phyloP scores from a whole-genome alignment of 2,329 filamentous ascomycete genomes.

The Paradendryphiella salina region DNA sequence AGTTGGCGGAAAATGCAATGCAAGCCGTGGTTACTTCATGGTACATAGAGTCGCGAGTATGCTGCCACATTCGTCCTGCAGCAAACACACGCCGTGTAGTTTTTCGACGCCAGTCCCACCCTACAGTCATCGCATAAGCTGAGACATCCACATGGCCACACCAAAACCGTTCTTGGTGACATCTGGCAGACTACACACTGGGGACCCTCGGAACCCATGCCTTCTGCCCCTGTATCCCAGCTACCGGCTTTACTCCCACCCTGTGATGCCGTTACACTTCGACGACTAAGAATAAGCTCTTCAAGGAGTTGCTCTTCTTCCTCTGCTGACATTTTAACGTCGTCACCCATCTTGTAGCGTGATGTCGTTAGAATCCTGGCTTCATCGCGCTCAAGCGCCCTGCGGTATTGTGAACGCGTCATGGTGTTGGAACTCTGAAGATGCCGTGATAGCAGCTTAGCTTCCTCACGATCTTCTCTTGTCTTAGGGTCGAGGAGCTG shows the following conservation, averaged over 20 bases:
- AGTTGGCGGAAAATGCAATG: background rate
- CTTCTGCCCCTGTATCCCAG: conserved; percentile 73
- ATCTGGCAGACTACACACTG: conserved; percentile 94
- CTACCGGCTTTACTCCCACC: conserved; percentile 42
- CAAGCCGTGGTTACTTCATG: conserved; percentile 49
- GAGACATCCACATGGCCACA: conserved; percentile 95
- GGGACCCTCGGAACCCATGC: conserved; percentile 73
- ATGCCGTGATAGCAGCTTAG: conserved; percentile 78
- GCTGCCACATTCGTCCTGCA: conserved; percentile 86
- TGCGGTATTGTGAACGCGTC: conserved; percentile 78
- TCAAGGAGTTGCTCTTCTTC: conserved; percentile 64
- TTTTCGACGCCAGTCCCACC: conserved; percentile 92
- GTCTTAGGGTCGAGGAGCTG: conserved; percentile 79
- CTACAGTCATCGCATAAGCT: conserved; percentile 94
- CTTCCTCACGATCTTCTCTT: conserved; percentile 77
- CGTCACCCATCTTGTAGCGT: conserved; percentile 34
- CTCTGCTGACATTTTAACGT: conserved; percentile 42
- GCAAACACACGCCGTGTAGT: conserved; percentile 95
- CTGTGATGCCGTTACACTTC: conserved; percentile 47
- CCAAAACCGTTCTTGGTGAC: conserved; percentile 81
- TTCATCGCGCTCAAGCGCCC: conserved; percentile 68
- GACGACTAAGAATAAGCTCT: conserved; percentile 60
- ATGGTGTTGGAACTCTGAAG: conserved; percentile 71
- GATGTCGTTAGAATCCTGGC: conserved; percentile 64
- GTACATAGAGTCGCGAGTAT: conserved; percentile 90